phyloP scores from a whole-genome alignment of 2,329 filamentous ascomycete species.

The Monosporascus cannonballus region DNA sequence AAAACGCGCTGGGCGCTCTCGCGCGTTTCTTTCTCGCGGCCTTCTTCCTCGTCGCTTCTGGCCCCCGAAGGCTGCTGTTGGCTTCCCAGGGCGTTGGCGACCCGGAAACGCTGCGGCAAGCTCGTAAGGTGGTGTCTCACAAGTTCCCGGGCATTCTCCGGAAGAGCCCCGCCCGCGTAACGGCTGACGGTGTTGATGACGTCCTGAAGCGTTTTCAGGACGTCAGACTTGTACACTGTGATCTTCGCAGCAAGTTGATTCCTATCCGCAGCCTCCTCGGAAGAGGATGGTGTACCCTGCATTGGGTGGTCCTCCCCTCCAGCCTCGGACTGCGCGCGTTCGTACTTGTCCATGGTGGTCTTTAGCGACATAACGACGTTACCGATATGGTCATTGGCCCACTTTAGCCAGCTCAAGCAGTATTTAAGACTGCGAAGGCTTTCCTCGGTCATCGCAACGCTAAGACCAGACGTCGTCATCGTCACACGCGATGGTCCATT shows the following conservation, averaged over 20 bases:
- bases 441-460: slow-evolving; percentile 85
- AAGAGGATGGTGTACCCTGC: slow-evolving; percentile 13
- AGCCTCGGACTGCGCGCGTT: slow-evolving; percentile 37
- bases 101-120: slow-evolving; percentile 74
- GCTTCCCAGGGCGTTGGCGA: slow-evolving; percentile 52
- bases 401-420: slow-evolving; percentile 72
- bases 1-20: slow-evolving; percentile 71
- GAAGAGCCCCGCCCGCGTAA: slow-evolving; percentile 85
- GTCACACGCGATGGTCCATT: slow-evolving; percentile 62
- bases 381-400: slow-evolving; percentile 76
- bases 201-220: slow-evolving; percentile 72
- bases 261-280: slow-evolving; percentile 31
- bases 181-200: slow-evolving; percentile 81
- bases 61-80: slow-evolving; percentile 22
- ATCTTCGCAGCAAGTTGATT: slow-evolving; percentile 56
- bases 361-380: slow-evolving; percentile 70
- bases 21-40: slow-evolving; percentile 35
- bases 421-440: slow-evolving; percentile 79
- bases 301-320: slow-evolving; percentile 17
- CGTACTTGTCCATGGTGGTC: slow-evolving; percentile 73
- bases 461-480: slow-evolving; percentile 84
- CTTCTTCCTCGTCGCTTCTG: slow-evolving; percentile 23
- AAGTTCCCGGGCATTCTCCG: slow-evolving; percentile 78
- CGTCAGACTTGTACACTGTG: slow-evolving; percentile 59
- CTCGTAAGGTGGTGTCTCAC: slow-evolving; percentile 81